Percentiles rank a stretch among this genome's conserved stretches.
phyloP scores from a whole-genome alignment of 2,329 filamentous ascomycete species.

The Colletotrichum viniferum region DNA sequence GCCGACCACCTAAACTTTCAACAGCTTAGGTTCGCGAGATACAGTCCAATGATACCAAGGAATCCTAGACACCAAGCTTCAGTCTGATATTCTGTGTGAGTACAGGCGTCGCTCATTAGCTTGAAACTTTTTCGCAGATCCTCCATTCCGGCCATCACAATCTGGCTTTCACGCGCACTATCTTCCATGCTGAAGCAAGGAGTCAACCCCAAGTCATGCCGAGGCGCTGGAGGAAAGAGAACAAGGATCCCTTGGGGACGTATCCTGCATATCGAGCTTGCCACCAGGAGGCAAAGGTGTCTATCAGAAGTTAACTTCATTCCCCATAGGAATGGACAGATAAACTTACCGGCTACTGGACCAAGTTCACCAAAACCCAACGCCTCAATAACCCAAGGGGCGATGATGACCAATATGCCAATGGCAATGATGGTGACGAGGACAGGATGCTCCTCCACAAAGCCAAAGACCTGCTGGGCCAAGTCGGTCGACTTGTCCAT shows the following conservation, averaged over 20 bases:
- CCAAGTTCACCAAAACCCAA: conserved; percentile 18
- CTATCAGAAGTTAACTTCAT: neutral
- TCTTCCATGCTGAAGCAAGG: neutral
- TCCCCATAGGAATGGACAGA: no score
- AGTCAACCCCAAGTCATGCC: conserved; percentile 11
- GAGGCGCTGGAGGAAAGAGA: conserved; percentile 1
- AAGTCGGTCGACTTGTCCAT: neutral
- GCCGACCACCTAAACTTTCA: neutral
- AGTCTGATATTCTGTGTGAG: rapidly evolving
- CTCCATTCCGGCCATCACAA: neutral
- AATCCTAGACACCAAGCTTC: neutral
- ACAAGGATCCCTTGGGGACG: conserved; percentile 2
- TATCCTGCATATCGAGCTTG: conserved; percentile 6
- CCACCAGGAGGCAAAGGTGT: conserved; percentile 5
- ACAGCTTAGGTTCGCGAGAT: rapidly evolving
- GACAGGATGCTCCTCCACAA: neutral
- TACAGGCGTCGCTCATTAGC: rapidly evolving
- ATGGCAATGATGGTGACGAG: conserved; percentile 12
- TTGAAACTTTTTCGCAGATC: rapidly evolving
- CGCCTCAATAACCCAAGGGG: conserved; percentile 15
- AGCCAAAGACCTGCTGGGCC: neutral
- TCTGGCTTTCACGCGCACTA: neutral
- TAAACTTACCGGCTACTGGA: neutral
- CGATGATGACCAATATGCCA: conserved; percentile 6
- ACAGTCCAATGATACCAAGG: rapidly evolving